Conservation (phyloP, 345 rosid species). For the Viola odorata region DNA sequence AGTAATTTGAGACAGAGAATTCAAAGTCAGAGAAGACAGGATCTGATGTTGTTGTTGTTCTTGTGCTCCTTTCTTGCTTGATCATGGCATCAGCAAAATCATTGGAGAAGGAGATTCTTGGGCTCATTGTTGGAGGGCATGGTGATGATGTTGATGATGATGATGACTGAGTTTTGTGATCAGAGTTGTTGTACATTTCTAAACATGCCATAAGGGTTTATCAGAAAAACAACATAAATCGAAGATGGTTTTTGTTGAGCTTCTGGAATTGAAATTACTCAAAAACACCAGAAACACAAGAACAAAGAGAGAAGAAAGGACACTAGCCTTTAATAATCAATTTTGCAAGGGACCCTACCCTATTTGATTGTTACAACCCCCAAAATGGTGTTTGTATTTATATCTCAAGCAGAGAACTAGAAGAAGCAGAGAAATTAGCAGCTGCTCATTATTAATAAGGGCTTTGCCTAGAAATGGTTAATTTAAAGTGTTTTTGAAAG, state of each 20-base stretch:
- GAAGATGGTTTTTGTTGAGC: neutral
- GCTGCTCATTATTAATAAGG: neutral
- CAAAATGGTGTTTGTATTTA: constrained; percentile 45
- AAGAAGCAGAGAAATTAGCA: constrained; percentile 6
- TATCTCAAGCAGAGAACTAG: constrained; percentile 25
- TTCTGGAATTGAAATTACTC: neutral
- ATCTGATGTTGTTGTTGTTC: constrained; percentile 17
- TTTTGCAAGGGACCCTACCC: constrained; percentile 35
- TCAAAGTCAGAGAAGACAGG: constrained; percentile 71
- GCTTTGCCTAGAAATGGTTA: too few species aligned
- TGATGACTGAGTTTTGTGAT: constrained; percentile 35
- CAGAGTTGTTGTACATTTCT: constrained; percentile 77
- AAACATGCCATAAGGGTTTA: constrained; percentile 62
- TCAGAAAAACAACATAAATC: constrained; percentile 21
- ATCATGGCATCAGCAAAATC: constrained; percentile 62
- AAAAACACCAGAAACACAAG: neutral
- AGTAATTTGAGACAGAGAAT: constrained; percentile 67
- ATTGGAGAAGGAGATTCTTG: constrained; percentile 87
- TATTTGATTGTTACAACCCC: constrained; percentile 34
- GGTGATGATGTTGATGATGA: too few species aligned
- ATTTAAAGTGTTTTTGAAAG: too few species aligned
- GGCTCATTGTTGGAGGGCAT: constrained; percentile 44
- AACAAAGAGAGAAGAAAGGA: constrained; percentile 13
- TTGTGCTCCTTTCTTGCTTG: constrained; percentile 36
- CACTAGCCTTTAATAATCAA: constrained; percentile 3